These are phyloP conservation scores for Letharia columbiana DNA, from an alignment of 495 filamentous ascomycete species.

Conservation along the genomic window DNA sequence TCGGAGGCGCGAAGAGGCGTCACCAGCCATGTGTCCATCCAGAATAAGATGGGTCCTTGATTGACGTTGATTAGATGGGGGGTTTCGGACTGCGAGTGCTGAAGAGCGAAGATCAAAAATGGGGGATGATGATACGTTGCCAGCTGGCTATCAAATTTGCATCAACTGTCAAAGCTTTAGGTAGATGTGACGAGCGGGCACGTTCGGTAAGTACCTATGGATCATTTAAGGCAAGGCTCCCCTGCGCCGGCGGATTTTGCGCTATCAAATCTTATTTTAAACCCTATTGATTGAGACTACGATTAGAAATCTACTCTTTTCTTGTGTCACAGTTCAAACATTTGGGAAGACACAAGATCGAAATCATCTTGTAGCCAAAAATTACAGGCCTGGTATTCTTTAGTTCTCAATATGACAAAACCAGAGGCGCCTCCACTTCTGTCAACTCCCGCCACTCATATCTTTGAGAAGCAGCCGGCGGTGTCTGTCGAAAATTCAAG, in stretches of 20 bases:
- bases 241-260: not conserved
- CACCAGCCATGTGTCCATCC: not conserved
- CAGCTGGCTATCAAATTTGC: not conserved
- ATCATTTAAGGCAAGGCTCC: not conserved
- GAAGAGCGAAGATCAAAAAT: not conserved
- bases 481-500: conserved; percentile 31
- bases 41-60: not conserved
- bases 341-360: not conserved
- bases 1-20: conserved; percentile 8
- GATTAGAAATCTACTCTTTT: not conserved
- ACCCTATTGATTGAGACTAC: not conserved
- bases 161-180: not conserved
- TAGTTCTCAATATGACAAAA: not conserved
- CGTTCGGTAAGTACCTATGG: not conserved
- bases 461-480: conserved; percentile 56
- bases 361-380: not conserved
- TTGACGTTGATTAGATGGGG: not conserved
- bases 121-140: not conserved
- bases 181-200: no score
- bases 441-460: conserved; percentile 77
- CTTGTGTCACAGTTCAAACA: not conserved
- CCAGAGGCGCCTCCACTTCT: conserved; percentile 57
- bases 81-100: not conserved
- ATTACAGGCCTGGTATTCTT: not conserved
- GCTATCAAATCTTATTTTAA: not conserved